These are phyloP conservation scores for Pugionium cornutum DNA, from an alignment of 345 rosid genomes.

Conservation along the genomic window DNA sequence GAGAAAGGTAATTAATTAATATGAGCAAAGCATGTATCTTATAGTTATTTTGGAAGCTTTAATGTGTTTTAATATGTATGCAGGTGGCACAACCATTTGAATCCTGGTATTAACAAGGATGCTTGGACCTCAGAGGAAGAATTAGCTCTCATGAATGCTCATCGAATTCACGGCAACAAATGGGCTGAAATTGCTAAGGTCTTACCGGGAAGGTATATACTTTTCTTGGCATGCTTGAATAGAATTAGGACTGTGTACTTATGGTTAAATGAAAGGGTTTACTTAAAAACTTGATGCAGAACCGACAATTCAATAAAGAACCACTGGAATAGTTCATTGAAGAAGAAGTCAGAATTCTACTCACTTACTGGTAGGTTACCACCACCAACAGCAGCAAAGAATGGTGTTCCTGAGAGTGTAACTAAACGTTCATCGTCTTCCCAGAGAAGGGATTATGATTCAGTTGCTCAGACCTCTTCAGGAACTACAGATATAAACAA, in stretches of 20 bases:
- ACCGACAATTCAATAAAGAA: conserved; percentile 95
- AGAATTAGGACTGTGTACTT: too few relatives aligned
- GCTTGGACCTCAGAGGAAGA: conserved; percentile 95
- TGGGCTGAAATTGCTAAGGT: conserved; percentile 98
- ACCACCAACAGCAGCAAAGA: conserved; percentile 54
- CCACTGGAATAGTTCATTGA: conserved; percentile 98
- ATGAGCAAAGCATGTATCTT: conserved; percentile 5
- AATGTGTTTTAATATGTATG: conserved; percentile 10
- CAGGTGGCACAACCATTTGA: conserved; percentile 99
- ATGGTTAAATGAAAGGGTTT: conserved; percentile 1
- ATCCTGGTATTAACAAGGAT: conserved; percentile 88
- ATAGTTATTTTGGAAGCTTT: conserved; percentile 13
- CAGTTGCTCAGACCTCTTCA: conserved; percentile 55
- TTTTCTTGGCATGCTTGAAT: conserved; percentile 1
- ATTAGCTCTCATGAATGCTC: conserved; percentile 74
- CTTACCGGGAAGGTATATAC: conserved; percentile 80
- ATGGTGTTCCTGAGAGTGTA: conserved; percentile 46
- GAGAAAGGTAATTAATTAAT: conserved; percentile 68
- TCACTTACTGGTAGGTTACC: conserved; percentile 74
- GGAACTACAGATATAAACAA: conserved; percentile 50
- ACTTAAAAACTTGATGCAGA: conserved; percentile 48
- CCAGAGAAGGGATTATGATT: conserved; percentile 51
- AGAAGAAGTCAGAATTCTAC: conserved; percentile 83
- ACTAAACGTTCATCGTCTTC: conserved; percentile 32
- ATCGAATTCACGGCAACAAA: conserved; percentile 73